These are phyloP conservation scores for Sclerotinia spermophila DNA, from an alignment of 2,329 filamentous ascomycete genomes.

Conservation along the genomic window DNA sequence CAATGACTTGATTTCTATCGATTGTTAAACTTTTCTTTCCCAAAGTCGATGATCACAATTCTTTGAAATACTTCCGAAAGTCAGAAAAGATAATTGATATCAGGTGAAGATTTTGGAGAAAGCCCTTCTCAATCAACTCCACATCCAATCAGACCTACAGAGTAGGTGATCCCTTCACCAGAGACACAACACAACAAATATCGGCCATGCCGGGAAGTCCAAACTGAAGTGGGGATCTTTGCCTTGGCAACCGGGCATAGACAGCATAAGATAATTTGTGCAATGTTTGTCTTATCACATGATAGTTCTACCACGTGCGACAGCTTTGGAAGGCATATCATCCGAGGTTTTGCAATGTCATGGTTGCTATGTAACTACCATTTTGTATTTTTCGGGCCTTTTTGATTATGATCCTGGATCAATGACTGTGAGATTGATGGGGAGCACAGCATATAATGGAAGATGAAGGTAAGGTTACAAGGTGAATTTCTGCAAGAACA, in stretches of 20 bases:
- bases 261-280: neutral
- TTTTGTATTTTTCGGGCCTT: constrained; percentile 3
- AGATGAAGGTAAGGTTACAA: neutral
- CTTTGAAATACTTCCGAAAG: too few relatives aligned
- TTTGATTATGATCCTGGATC: neutral
- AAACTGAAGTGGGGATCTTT: neutral
- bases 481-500: neutral
- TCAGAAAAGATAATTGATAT: neutral
- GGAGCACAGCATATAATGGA: neutral
- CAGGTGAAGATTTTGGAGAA: neutral
- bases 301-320: constrained; percentile 9
- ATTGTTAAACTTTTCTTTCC: neutral
- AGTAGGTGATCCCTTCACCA: neutral
- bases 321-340: neutral
- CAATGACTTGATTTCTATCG: neutral
- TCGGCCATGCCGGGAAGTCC: constrained; percentile 1
- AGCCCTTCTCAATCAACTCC: neutral
- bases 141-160: constrained; percentile 1
- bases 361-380: constrained; percentile 4
- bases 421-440: neutral
- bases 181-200: neutral
- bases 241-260: constrained; percentile 5
- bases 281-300: constrained; percentile 5
- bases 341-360: constrained; percentile 1
- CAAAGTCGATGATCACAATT: neutral